Base-by-base conservation (phyloP, 495 filamentous ascomycete genomes). In the Amphirosellinia nigrospora region DNA sequence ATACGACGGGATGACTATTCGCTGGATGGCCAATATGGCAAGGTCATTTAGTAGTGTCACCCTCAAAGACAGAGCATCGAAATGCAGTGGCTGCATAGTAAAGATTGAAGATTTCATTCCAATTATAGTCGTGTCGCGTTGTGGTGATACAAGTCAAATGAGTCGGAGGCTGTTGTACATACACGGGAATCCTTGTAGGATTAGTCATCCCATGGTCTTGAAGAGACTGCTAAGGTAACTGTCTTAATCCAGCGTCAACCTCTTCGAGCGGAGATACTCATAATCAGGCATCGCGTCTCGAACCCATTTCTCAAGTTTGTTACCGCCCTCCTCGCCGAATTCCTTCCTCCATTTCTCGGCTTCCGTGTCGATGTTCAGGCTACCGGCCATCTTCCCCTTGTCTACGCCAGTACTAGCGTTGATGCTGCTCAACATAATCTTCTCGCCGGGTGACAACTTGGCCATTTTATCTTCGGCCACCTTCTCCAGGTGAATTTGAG, bases 201-300 rank as follows among this genome's bases (percentile, higher is more conserved):
- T 38, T n/a, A 52, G 26, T 43, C 62, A 50, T 36, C 7, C 21
- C 50, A 55, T 39, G n/a, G 19, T 36, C 32, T 11, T 9, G 3
- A 11, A 16, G 13, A 26, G 23, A n/a, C n/a, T n/a, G n/a, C n/a
- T n/a, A n/a, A n/a, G n/a, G n/a, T n/a, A n/a, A n/a, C n/a, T 64
- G 56, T 28, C 46, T 39, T 45, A 73, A 36, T 9, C 43, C 43
- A 43, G 15, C 45, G 30, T 53, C 73, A 80, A 28, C 59, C 82
- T 75, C 26, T 78, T 77, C 39, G 71, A 78, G 69, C 75, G 82
- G 43, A 86, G 66, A 73, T 79, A 83, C 72, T 84, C 79, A 74
- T 85, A 86, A 69, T 86, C 83, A 3, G 73, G 70, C 83, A 85
- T 84, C 1, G 81, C 78, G n/a, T 70, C 78, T 43, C 71, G 48